These are phyloP conservation scores for Scleroderma citrinum DNA, from an alignment of 768 basidiomycete species.

Conservation along the genomic window DNA sequence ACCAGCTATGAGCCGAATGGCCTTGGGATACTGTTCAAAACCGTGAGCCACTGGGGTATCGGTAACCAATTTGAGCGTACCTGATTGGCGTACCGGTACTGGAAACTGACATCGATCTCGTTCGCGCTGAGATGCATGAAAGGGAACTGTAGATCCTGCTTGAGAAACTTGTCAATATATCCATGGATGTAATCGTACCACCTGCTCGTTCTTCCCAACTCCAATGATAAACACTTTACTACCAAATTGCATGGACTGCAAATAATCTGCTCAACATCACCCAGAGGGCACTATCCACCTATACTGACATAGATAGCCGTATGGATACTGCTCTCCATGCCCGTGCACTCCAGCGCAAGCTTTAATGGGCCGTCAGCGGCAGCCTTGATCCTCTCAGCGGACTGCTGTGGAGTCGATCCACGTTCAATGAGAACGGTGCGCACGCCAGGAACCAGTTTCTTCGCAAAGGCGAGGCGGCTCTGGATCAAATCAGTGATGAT, in stretches of 20 bases:
- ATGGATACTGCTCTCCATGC: slow-evolving; percentile 56
- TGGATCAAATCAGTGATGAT: slow-evolving; percentile 65
- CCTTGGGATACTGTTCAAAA: slow-evolving; percentile 64
- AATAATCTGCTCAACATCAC: slow-evolving; percentile 1
- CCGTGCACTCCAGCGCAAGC: slow-evolving; percentile 58
- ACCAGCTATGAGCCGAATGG: slow-evolving; percentile 74
- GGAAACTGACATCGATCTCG: slow-evolving; percentile 64
- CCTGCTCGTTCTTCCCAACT: slow-evolving; percentile 58
- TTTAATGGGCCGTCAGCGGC: slow-evolving; percentile 45
- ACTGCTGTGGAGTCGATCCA: slow-evolving; percentile 40
- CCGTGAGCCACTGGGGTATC: background rate
- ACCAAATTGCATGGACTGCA: slow-evolving; percentile 56
- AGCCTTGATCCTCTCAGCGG: slow-evolving; percentile 47
- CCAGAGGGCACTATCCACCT: background rate
- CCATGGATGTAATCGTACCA: slow-evolving; percentile 29
- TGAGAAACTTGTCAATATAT: background rate
- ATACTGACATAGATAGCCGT: slow-evolving; percentile 49
- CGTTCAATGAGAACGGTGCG: slow-evolving; percentile 50
- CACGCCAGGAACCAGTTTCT: slow-evolving; percentile 52
- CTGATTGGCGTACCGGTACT: slow-evolving; percentile 66
- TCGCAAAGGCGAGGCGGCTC: slow-evolving; percentile 61
- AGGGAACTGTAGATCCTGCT: slow-evolving; percentile 41
- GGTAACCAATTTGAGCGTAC: slow-evolving; percentile 16
- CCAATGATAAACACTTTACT: slow-evolving; percentile 68
- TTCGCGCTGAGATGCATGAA: slow-evolving; percentile 71